Evolutionary conservation across 1,284 basidiomycete species (phyloP), one percentile per base, ranked within the genome.

Genomic region (Sporisorium sorghi): DNA sequence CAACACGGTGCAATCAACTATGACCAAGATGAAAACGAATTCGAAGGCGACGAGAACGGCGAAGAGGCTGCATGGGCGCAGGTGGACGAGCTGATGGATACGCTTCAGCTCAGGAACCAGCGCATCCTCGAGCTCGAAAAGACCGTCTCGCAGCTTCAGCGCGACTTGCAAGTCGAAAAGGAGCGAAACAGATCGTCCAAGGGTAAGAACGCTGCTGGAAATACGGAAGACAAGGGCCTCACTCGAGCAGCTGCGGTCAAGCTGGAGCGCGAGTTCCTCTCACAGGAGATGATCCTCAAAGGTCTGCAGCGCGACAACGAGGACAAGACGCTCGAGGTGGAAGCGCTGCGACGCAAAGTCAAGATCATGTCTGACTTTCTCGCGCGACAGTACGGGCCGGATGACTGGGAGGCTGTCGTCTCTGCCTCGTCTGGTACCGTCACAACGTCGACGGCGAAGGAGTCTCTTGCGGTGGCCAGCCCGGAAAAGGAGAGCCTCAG

Each of bases 241-340:
- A 79, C 77, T 0, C 40, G 72, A n/a, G 63, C 65, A 19, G 65
- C 72, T 37, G 73, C 77, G 1, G 42, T 67, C 53, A 77, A 79
- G 62, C 67, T 81, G 19, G 79, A 81, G 53, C 64, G 72, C 37
- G 79, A 81, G 40, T 81, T 81, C 48, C 51, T 73, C 3, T 68
- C 70, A 28, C 79, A 81, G 44, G 79, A 81, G 50, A 76, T 73
- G 75, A 81, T 81, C 52, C 64, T 81, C 40, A 73, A 79, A 40
- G 79, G 79, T 14, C 59, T 81, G 4, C 79, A 81, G 46, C 48
- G 73, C 26, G 78, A 80, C 61, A 81, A 81, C 46, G 79, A 81
- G 54, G 63, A 67, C 47, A 79, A 79, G 69, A 81, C 77, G 46
- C 65, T 79, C 47, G 77, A 81, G 37, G 69, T 78, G 21, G 79